A percentile compares a stretch with the other conserved stretches of the same genome.
Conservation (phyloP, 257 asterid species). For the Nicotiana knightiana region DNA sequence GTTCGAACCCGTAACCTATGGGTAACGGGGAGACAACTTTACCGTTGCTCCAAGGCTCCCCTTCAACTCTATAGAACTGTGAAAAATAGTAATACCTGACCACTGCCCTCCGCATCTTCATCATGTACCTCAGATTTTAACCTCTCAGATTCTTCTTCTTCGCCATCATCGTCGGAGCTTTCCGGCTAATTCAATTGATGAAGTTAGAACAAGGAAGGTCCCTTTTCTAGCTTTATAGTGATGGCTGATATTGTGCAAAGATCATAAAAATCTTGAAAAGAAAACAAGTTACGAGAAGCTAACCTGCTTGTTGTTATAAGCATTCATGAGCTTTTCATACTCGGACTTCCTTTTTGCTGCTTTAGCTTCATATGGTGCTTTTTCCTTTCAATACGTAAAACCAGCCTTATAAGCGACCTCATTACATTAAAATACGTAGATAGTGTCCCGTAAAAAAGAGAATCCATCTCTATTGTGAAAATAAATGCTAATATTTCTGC, state of each 20-base stretch:
- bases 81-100: constrained; percentile 34
- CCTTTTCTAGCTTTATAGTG: background rate
- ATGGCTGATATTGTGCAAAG: background rate
- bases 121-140: constrained; percentile 64
- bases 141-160: constrained; percentile 67
- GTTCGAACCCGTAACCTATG: no score
- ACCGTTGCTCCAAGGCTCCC: no score
- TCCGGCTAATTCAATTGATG: constrained; percentile 41
- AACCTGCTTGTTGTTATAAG: constrained; percentile 88
- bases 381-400: constrained; percentile 49
- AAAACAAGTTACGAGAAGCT: background rate
- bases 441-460: background rate
- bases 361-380: constrained; percentile 94
- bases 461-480: background rate
- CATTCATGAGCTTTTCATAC: constrained; percentile 68
- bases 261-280: background rate
- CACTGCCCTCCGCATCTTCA: constrained; percentile 55
- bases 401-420: background rate
- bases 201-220: background rate
- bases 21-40: no score
- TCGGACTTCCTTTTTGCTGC: constrained; percentile 82
- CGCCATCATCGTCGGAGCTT: constrained; percentile 81
- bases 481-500: background rate
- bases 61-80: no score
- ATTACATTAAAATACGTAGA: background rate